Conservation (phyloP, 257 asterid species). For the Plantago major region DNA sequence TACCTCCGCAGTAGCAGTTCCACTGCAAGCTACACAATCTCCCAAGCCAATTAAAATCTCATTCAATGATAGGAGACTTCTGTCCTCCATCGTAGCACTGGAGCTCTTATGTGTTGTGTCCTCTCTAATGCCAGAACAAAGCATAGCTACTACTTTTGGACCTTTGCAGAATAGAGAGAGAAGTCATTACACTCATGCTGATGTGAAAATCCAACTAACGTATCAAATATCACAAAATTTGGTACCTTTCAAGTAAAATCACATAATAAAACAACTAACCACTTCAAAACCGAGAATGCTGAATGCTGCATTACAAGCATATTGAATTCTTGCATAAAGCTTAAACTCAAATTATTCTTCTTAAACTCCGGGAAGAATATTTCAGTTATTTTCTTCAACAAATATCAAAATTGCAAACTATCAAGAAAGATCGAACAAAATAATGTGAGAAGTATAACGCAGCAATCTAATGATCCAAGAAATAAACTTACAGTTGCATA, state of each 20-base stretch:
- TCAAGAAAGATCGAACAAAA: background rate
- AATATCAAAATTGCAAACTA: background rate
- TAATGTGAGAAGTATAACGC: background rate
- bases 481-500: conserved; percentile 70
- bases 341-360: conserved; percentile 5
- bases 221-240: conserved; percentile 13
- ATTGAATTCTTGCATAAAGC: conserved; percentile 3
- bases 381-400: background rate
- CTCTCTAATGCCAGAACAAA: conserved; percentile 51
- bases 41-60: conserved; percentile 61
- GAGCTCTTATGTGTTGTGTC: conserved; percentile 31
- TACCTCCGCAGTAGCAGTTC: conserved; percentile 62
- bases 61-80: conserved; percentile 36
- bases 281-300: no score
- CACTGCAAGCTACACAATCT: conserved; percentile 64
- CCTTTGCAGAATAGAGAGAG: conserved; percentile 44
- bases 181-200: conserved; percentile 18
- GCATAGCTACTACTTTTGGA: conserved; percentile 59
- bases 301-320: background rate
- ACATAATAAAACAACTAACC: no score
- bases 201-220: conserved; percentile 12
- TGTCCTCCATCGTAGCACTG: conserved; percentile 27
- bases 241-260: background rate
- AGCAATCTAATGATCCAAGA: background rate
- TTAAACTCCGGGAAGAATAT: background rate